Evolutionary conservation across 495 filamentous ascomycete genomes (phyloP), one percentile per base, ranked within the genome.

Genomic region (Melanomma pulvis-pyrius): DNA sequence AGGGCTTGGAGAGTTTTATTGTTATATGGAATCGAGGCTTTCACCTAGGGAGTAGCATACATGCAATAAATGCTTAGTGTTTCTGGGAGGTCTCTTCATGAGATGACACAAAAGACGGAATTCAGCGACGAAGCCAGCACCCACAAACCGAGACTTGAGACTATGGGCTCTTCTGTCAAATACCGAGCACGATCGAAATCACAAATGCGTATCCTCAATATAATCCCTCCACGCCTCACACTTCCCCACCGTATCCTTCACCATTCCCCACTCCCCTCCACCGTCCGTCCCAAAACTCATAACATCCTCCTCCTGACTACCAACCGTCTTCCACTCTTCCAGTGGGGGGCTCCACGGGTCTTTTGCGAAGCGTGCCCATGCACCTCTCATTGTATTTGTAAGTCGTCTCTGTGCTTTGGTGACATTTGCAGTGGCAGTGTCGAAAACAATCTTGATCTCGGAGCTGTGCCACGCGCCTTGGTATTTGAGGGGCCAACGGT

Each of bases 401-500:
- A 66, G 47, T 1, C 15, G 21, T 1, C 8, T 34, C 24, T 59
- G 46, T 15, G 12, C 50, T 2, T n/a, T 12, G 13, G 32, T 58
- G n/a, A 32, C 22, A 15, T 21, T 32, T 17, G 3, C 8, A 12
- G 55, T 36, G 30, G 44, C 55, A 19, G 63, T 46, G 9, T 46
- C 24, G 47, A 69, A 69, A 19, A 69, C 66, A 44, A 69, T 52
- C 0, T 34, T 50, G 17, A 71, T 71, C 7, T 71, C 68, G 12
- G 68, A 59, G 28, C 44, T 54, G 47, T 71, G 68, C 41, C 50
- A 71, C 0, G 68, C 68, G 29, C 56, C 30, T 22, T 61, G 55
- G 19, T 61, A 53, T 15, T 50, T 13, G n/a, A 36, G 28, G 15
- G 62, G 62, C 55, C 54, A 70, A 50, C 22, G 46, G 6, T 34